Percentiles rank a stretch among this genome's conserved stretches.
Evolutionary conservation across 441 rosid species (phyloP).

Genomic region (Gossypium schwendimanii): DNA sequence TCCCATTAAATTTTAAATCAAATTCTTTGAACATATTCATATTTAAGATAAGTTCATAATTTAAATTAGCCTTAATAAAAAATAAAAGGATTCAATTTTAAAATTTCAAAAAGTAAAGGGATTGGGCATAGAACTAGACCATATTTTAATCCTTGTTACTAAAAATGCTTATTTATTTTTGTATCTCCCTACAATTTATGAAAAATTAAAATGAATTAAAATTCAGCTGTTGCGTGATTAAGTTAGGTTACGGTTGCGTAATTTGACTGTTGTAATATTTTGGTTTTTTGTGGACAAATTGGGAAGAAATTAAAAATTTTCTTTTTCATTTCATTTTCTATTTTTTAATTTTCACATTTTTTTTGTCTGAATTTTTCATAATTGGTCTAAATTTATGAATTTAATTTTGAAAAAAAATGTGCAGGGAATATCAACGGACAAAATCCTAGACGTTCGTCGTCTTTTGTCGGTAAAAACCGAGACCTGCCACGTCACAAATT

Average conservation of each 20-base stretch:
- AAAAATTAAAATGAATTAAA: background rate
- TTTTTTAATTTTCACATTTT: too few relatives aligned
- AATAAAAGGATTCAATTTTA: too few relatives aligned
- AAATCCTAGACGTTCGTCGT: slow-evolving; percentile 62
- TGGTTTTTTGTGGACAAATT: slow-evolving; percentile 1
- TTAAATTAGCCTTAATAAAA: too few relatives aligned
- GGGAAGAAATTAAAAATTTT: background rate
- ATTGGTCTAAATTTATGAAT: background rate
- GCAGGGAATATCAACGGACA: slow-evolving; percentile 75
- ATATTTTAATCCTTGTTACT: too few relatives aligned
- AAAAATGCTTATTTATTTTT: too few relatives aligned
- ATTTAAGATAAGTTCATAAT: too few relatives aligned
- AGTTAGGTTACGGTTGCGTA: slow-evolving; percentile 5
- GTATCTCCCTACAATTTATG: too few relatives aligned
- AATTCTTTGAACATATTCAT: too few relatives aligned
- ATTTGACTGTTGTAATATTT: slow-evolving; percentile 4
- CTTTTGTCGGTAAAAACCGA: slow-evolving; percentile 47
- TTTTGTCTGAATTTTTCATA: background rate
- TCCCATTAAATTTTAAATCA: too few relatives aligned
- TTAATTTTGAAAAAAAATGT: slow-evolving; percentile 6
- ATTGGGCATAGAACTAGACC: too few relatives aligned
- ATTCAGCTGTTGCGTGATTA: background rate
- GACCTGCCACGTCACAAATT: slow-evolving; percentile 52
- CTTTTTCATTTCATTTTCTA: background rate
- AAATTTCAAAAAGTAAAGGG: too few relatives aligned